Evolutionary conservation across 225 moss, liverwort and hornwort genomes (phyloP).

Genomic region (Antitrichia curtipendula): DNA sequence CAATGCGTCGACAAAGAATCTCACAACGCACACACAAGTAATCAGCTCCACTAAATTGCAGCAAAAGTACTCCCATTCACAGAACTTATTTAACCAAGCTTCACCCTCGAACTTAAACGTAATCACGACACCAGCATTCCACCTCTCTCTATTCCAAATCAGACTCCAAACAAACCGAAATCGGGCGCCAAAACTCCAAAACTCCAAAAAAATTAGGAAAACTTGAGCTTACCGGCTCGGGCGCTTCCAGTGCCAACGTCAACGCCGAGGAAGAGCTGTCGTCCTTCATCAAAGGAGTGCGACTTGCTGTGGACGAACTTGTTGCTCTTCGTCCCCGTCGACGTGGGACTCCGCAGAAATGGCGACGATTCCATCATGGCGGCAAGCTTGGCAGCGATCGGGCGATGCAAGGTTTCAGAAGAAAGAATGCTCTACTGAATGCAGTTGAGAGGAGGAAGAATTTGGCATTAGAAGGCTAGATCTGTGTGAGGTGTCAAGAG

Average conservation of each 20-base stretch:
- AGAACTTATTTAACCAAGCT: background rate
- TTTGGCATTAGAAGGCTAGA: background rate
- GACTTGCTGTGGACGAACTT: background rate
- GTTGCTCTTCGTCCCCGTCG: background rate
- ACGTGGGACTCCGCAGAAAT: background rate
- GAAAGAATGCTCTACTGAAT: background rate
- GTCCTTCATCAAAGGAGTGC: background rate
- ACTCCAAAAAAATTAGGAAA: background rate
- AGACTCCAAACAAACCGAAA: background rate
- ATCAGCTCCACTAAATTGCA: background rate
- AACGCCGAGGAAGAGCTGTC: conserved; percentile 61
- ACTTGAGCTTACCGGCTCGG: conserved; percentile 48
- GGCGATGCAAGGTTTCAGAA: background rate
- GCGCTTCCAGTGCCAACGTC: conserved; percentile 97
- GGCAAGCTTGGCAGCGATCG: background rate
- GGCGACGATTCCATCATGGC: conserved; percentile 25
- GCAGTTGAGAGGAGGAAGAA: background rate
- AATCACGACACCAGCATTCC: background rate
- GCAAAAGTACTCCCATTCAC: background rate
- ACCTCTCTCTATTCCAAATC: background rate
- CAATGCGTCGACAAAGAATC: background rate
- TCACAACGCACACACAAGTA: background rate
- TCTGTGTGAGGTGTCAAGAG: background rate
- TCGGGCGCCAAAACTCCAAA: background rate
- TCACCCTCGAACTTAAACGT: background rate